Conservation (phyloP, 1,284 basidiomycete species). For the Naganishia albida region DNA sequence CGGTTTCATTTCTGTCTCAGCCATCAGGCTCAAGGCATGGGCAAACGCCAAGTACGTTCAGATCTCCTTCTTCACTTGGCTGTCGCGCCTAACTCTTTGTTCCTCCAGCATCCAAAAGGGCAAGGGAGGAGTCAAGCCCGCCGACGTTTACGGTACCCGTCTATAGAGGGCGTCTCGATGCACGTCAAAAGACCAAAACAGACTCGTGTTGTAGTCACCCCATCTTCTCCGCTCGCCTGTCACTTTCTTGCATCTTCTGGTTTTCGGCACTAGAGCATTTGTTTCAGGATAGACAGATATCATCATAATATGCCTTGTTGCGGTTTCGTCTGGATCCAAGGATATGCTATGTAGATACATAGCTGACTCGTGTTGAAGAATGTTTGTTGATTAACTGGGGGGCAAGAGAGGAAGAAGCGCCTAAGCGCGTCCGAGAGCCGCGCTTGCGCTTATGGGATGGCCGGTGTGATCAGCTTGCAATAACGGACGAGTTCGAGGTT, state of each 20-base stretch:
- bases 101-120: constrained; percentile 70
- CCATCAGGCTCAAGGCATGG: constrained; percentile 92
- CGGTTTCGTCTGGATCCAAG: background rate
- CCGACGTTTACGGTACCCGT: constrained; percentile 71
- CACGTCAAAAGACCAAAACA: constrained; percentile 4
- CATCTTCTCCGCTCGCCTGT: background rate
- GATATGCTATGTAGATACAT: background rate
- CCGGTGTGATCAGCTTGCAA: background rate
- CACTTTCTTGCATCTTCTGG: background rate
- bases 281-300: constrained; percentile 19
- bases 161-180: constrained; percentile 2
- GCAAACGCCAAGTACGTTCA: constrained; percentile 51
- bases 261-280: constrained; percentile 1
- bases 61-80: too few species aligned
- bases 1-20: constrained; percentile 93
- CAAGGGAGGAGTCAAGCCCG: constrained; percentile 70
- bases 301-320: constrained; percentile 17
- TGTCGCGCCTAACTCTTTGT: constrained; percentile 5
- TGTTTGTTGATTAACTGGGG: too few species aligned
- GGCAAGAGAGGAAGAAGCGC: background rate
- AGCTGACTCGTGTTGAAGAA: background rate
- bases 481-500: background rate
- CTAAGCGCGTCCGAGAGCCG: constrained; percentile 4
- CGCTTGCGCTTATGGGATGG: background rate
- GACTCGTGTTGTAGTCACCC: constrained; percentile 10